These are phyloP conservation scores for Yamadazyma taylorii DNA, from an alignment of 1,139 yeast genomes.

Conservation along the genomic window DNA sequence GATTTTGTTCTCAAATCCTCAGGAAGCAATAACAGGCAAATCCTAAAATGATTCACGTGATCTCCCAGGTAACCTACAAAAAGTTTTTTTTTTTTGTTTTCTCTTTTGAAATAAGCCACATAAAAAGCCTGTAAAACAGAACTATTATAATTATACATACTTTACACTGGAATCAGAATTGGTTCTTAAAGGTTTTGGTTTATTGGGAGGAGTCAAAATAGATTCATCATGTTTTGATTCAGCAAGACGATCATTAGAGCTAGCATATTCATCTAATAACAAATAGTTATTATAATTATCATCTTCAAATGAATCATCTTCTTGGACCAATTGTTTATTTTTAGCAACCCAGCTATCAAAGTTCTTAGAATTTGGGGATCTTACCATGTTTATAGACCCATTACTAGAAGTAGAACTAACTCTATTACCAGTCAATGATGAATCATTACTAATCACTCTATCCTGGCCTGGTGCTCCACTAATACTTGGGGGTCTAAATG, in stretches of 20 bases:
- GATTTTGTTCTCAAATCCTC: too few species aligned
- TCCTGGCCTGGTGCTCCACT: conserved; percentile 1
- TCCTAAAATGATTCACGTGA: conserved; percentile 4
- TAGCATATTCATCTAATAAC: conserved; percentile 7
- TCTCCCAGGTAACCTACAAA: too few species aligned
- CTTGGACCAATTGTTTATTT: conserved; percentile 44
- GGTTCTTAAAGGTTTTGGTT: conserved; percentile 13
- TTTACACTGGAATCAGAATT: conserved; percentile 42
- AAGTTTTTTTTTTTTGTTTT: too few species aligned
- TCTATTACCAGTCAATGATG: conserved; percentile 6
- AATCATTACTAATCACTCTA: conserved; percentile 8
- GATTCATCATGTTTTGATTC: not conserved
- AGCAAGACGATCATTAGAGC: conserved; percentile 13
- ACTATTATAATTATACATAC: conserved; percentile 25
- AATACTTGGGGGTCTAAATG: conserved; percentile 41
- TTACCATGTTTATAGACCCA: conserved; percentile 14
- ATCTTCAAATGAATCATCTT: conserved; percentile 44
- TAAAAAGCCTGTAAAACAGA: too few species aligned
- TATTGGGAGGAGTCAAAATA: conserved; percentile 15
- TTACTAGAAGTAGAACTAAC: conserved; percentile 15
- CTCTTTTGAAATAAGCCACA: too few species aligned
- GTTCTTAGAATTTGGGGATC: conserved; percentile 24
- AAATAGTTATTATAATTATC: conserved; percentile 18
- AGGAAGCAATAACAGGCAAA: too few species aligned
- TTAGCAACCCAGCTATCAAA: conserved; percentile 56